Percentiles rank a stretch among this genome's conserved stretches.
Evolutionary conservation across 2,329 filamentous ascomycete species (phyloP).

Genomic region (Ramichloridium luteum): DNA sequence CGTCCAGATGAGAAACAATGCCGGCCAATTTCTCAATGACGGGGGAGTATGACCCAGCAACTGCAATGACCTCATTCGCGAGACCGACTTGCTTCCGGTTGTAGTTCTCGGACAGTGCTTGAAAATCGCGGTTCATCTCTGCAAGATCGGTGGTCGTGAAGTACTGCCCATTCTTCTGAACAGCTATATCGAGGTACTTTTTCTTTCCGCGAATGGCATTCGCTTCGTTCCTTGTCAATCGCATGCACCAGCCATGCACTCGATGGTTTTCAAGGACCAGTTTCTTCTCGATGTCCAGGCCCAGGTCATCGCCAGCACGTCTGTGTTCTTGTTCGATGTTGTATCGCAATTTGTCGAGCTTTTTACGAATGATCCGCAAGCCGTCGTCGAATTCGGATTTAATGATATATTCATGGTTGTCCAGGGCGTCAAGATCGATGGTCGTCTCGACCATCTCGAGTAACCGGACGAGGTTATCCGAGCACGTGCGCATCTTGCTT

Average conservation of each 20-base stretch:
- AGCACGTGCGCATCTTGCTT: slow-evolving; percentile 59
- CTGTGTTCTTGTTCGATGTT: slow-evolving; percentile 77
- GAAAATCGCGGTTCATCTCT: slow-evolving; percentile 73
- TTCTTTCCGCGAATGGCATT: slow-evolving; percentile 86
- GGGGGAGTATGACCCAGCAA: slow-evolving; percentile 88
- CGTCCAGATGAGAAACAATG: slow-evolving; percentile 84
- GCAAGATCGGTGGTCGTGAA: slow-evolving; percentile 82
- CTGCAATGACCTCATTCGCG: slow-evolving; percentile 81
- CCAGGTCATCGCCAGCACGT: slow-evolving; percentile 65
- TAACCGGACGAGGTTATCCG: slow-evolving; percentile 68
- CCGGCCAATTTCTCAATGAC: slow-evolving; percentile 81
- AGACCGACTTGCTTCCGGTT: slow-evolving; percentile 86
- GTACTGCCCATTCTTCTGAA: slow-evolving; percentile 97
- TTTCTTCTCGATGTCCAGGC: slow-evolving; percentile 94
- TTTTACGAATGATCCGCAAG: slow-evolving; percentile 76
- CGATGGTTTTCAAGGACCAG: slow-evolving; percentile 94
- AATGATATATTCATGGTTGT: slow-evolving; percentile 97
- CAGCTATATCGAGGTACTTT: slow-evolving; percentile 86
- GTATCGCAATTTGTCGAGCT: slow-evolving; percentile 69
- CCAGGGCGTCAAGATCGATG: slow-evolving; percentile 85
- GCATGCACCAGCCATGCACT: slow-evolving; percentile 92
- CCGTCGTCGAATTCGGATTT: slow-evolving; percentile 95
- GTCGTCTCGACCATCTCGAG: slow-evolving; percentile 99
- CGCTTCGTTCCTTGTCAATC: slow-evolving; percentile 79
- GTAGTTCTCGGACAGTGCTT: slow-evolving; percentile 88